Evolutionary conservation across 2,329 filamentous ascomycete species (phyloP), one percentile per base, ranked within the genome.

Genomic region (Cadophora sp.): DNA sequence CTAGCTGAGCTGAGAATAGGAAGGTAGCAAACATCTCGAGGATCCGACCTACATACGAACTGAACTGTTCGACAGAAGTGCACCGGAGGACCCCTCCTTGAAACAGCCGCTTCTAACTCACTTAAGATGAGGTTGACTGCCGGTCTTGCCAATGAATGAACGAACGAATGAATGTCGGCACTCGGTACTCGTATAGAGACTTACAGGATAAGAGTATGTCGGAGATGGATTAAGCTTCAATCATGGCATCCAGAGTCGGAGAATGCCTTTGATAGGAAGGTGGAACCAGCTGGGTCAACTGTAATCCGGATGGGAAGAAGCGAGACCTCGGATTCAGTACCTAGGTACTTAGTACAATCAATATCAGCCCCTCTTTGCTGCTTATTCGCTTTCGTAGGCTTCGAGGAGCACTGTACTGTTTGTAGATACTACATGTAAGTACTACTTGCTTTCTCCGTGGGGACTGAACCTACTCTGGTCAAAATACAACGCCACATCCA

Each of bases 211-310:
- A 18, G 39, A 7, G n/a, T n/a, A 14, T 14, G 18, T 33, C 53
- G 20, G 47, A 33, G 50, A 22, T 59, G 47, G 16, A 43, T 65
- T 53, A 65, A 65, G 63, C 56, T 60, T 60, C 47, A 45, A 59
- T 53, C 48, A 59, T 48, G 30, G 59, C 39, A 27, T 60, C 59
- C 47, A 66, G 27, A 13, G 16, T 6, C 67, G 64, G 67, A 64
- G 62, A 9, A n/a, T 45, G 43, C 24, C 64, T 58, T 48, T 27
- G 67, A 66, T 66, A 61, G 64, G 67, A 66, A 69, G 67, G 67
- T 65, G 51, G 56, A 50, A 39, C 24, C 4, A 14, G 24, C 47
- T 59, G 56, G 14, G 14, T 27, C 39, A n/a, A n/a, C n/a, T n/a
- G n/a, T 47, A 45, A 14, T 47, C 18, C 39, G 13, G 16, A 59